Evolutionary conservation across 1,139 yeast genomes (phyloP), one percentile per base, ranked within the genome.

Genomic region (Blastobotrys raffinosifermentans): DNA sequence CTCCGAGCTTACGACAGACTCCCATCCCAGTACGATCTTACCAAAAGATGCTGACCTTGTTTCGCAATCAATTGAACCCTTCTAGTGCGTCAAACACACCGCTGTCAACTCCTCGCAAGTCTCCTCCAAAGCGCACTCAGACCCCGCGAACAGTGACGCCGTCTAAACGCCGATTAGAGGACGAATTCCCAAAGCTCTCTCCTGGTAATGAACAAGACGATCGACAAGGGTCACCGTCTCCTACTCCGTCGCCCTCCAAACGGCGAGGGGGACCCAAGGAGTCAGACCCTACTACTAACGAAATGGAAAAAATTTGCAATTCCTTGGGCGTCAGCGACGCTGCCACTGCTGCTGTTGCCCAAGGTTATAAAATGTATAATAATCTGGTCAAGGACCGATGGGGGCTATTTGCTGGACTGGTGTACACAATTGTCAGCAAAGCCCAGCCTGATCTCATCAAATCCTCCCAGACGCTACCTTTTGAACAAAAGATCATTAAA

Each of bases 401-500:
- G 66, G 64, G 62, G 1, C 47, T 62, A 10, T 41, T 61, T 21
- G 49, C 57, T 29, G 67, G 66, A 4, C 45, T 60, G 22, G 44
- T 56, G 19, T 55, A 50, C 29, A 59, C 59, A 1, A 44, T 62
- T 11, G 44, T 53, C 16, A 41, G 48, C 8, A 49, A 60, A 18
- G 59, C 60, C 2, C 61, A 58, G 37, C 65, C 65, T 4, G 48
- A 48, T 4, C 32, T 53, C 31, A 32, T 47, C 4, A 21, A 20
- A 10, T 30, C 32, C 14, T 27, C 37, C 13, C 29, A 19, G 10
- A 26, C 29, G n/a, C 30, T 36, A n/a, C 34, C 31, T 6, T 40
- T 40, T 10, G 27, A 39, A 3, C 18, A 17, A 8, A 29, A 39
- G 18, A 40, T 38, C 6, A 25, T 41, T 14, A 39, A 39, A 10